Evolutionary conservation across 148 eudicot genomes (phyloP).

Genomic region (Rhododendron mucronatum): DNA sequence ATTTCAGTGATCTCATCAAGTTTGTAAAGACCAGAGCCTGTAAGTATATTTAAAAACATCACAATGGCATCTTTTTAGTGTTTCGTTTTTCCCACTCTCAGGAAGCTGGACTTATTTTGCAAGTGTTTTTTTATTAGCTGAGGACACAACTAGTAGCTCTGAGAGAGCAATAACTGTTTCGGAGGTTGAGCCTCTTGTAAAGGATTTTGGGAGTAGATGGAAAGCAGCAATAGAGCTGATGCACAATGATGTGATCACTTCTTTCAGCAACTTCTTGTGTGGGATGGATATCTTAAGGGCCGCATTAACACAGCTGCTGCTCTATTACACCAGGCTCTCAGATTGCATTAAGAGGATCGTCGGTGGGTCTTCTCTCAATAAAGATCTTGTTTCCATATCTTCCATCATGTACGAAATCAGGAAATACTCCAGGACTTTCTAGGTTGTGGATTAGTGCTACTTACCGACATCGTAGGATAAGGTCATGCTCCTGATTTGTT

Average conservation of each 20-base stretch:
- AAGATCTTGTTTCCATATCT: conserved; percentile 87
- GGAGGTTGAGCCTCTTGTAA: conserved; percentile 88
- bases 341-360: conserved; percentile 76
- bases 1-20: conserved; percentile 77
- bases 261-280: conserved; percentile 94
- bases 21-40: conserved; percentile 89
- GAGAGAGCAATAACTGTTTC: conserved; percentile 66
- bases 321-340: conserved; percentile 83
- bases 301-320: conserved; percentile 80
- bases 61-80: not conserved
- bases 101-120: not conserved
- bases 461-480: not conserved
- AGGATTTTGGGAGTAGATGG: conserved; percentile 93
- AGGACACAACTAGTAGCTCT: conserved; percentile 54
- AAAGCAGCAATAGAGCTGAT: conserved; percentile 88
- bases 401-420: conserved; percentile 89
- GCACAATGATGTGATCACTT: conserved; percentile 93
- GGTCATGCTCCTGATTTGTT: no score
- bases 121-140: conserved; percentile 38
- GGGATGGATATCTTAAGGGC: conserved; percentile 97
- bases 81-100: no score
- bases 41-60: conserved; percentile 26
- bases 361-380: conserved; percentile 77
- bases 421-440: conserved; percentile 51
- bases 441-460: no score